Conservation (phyloP, 371 early-diverging fungal species). For the Rhizopus delemar region DNA sequence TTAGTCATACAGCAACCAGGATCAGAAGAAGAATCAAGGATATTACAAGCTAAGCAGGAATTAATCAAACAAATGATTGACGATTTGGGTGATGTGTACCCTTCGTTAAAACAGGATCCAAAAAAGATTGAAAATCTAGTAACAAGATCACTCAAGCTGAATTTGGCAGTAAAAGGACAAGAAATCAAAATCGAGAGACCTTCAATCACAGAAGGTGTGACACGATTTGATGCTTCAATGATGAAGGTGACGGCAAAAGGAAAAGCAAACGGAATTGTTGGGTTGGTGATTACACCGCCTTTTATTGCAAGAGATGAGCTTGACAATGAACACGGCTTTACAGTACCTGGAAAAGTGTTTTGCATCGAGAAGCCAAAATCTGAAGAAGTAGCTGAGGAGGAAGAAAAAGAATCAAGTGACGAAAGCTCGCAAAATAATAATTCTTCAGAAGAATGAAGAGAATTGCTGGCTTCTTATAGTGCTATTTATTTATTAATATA, state of each 20-base stretch:
- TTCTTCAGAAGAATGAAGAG: not conserved
- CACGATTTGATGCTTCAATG: conserved; percentile 25
- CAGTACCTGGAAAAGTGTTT: conserved; percentile 45
- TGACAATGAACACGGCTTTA: conserved; percentile 47
- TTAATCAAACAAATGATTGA: conserved; percentile 26
- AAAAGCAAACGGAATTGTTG: conserved; percentile 34
- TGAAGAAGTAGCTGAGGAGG: not conserved
- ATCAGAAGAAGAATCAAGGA: conserved; percentile 28
- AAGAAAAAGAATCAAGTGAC: not conserved
- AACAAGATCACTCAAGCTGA: conserved; percentile 35
- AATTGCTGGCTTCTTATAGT: too few species aligned
- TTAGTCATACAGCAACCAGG: conserved; percentile 42
- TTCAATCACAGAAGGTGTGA: conserved; percentile 35
- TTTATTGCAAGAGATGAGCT: conserved; percentile 44
- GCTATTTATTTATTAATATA: too few species aligned
- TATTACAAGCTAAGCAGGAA: conserved; percentile 24
- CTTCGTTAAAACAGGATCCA: conserved; percentile 27
- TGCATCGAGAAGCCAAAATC: conserved; percentile 18
- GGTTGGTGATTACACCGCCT: conserved; percentile 36
- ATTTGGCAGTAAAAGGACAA: conserved; percentile 49
- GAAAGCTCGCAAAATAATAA: not conserved
- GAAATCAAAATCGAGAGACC: conserved; percentile 37
- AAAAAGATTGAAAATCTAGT: conserved; percentile 39
- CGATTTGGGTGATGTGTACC: conserved; percentile 31
- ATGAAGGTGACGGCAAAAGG: conserved; percentile 44